A percentile compares a stretch with the other conserved stretches of the same genome.
Conservation (phyloP, 106 monocot species). For the Acanthochlamys bracteata region DNA sequence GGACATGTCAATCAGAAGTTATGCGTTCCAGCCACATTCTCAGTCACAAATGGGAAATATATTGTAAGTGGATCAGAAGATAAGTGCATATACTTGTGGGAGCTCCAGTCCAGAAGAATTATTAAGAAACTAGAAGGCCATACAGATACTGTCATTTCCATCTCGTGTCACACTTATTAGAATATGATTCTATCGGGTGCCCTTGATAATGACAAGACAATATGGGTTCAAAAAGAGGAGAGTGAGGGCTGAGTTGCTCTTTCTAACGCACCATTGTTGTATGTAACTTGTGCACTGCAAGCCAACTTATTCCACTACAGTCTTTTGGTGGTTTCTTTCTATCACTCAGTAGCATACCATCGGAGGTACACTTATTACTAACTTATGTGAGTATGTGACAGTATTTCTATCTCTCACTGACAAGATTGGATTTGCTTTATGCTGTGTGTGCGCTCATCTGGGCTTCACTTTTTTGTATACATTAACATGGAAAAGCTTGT, state of each 20-base stretch:
- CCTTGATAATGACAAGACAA: conserved; percentile 45
- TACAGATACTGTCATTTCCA: conserved; percentile 44
- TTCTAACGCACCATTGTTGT: no score
- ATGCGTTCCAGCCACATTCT: conserved; percentile 59
- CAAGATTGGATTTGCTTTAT: no score
- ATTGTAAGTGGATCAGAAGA: conserved; percentile 77
- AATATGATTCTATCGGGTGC: conserved; percentile 63
- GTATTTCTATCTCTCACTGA: no score
- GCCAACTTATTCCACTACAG: no score
- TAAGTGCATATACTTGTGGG: conserved; percentile 58
- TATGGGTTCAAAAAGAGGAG: conserved; percentile 45
- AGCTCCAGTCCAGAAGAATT: conserved; percentile 49
- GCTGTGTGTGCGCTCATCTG: no score
- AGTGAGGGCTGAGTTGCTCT: background rate
- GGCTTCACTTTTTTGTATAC: no score
- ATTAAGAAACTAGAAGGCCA: conserved; percentile 66
- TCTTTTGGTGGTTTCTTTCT: no score
- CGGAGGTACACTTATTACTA: no score
- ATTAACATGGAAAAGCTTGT: no score
- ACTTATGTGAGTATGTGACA: no score
- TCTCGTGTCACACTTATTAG: conserved; percentile 44
- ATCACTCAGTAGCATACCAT: no score
- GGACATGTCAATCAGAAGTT: conserved; percentile 52
- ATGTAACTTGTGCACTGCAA: no score
- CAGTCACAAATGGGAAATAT: conserved; percentile 59